Evolutionary conservation across 2,329 filamentous ascomycete species (phyloP).

Genomic region (Neofusicoccum sp.): DNA sequence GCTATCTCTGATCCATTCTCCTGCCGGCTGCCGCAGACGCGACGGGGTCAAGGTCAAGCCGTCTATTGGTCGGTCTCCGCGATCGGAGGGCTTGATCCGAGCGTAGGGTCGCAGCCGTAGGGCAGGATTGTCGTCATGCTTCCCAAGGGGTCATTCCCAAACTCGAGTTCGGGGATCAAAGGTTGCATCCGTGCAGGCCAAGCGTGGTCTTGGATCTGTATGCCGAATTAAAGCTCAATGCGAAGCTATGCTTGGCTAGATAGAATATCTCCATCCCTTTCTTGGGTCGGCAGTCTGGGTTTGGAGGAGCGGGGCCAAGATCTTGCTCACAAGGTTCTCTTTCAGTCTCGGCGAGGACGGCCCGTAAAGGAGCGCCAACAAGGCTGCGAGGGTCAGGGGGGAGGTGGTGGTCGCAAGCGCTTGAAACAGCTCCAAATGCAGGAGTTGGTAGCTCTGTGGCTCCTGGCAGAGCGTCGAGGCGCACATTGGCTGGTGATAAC

Average conservation of each 20-base stretch:
- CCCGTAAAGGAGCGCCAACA: not conserved
- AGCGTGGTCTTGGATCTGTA: not conserved
- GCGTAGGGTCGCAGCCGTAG: not conserved
- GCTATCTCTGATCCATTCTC: constrained; percentile 15
- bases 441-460: not conserved
- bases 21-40: not conserved
- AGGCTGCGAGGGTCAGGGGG: not conserved
- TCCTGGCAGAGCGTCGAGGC: not conserved
- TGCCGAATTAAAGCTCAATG: not conserved
- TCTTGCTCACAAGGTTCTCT: not conserved
- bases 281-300: not conserved
- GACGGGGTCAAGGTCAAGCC: not conserved
- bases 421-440: not conserved
- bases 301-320: not conserved
- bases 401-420: not conserved
- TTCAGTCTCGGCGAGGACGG: not conserved
- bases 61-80: not conserved
- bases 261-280: constrained; percentile 11
- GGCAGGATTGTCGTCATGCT: constrained; percentile 6
- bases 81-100: not conserved
- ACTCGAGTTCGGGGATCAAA: not conserved
- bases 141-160: constrained; percentile 13
- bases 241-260: not conserved
- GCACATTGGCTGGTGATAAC: not conserved
- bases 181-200: constrained; percentile 16